phyloP scores from a whole-genome alignment of 164 flowering plant species.

The Vitis riparia region DNA sequence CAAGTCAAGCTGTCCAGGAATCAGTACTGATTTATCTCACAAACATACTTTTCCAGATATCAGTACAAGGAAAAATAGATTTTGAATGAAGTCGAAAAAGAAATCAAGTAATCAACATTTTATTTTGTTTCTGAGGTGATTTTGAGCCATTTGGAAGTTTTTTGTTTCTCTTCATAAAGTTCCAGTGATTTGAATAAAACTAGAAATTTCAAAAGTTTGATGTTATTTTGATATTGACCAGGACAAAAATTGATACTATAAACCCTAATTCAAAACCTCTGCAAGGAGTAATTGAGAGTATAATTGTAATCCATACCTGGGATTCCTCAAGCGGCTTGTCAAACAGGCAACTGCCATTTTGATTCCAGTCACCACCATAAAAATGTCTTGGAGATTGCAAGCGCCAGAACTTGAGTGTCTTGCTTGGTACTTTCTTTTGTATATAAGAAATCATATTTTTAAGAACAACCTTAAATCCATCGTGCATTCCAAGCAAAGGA shows the following conservation, averaged over 20 bases:
- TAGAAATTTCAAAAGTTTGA: not conserved
- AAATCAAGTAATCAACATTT: not conserved
- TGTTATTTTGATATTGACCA: not conserved
- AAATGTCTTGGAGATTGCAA: slow-evolving; percentile 95
- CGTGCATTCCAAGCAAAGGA: slow-evolving; percentile 65
- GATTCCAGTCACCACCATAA: slow-evolving; percentile 97
- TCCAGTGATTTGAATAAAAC: not conserved
- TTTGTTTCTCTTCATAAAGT: not conserved
- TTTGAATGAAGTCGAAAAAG: not conserved
- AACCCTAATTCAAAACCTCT: not conserved
- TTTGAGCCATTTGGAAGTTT: not conserved
- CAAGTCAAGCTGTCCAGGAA: slow-evolving; percentile 67
- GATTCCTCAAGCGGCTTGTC: slow-evolving; percentile 58
- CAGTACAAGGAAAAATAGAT: not conserved
- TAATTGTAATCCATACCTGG: slow-evolving; percentile 45
- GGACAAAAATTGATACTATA: not conserved
- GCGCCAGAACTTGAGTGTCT: slow-evolving; percentile 86
- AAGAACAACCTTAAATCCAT: slow-evolving; percentile 75
- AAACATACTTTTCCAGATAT: not conserved
- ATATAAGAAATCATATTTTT: slow-evolving; percentile 68
- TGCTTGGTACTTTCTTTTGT: slow-evolving; percentile 54
- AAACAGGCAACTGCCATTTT: slow-evolving; percentile 91
- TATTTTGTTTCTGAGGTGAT: not conserved
- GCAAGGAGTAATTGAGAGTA: not conserved
- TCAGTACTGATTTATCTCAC: slow-evolving; percentile 10